Percentiles rank a stretch among this genome's conserved stretches.
Evolutionary conservation across 2,329 filamentous ascomycete species (phyloP).

Genomic region (Aureobasidium sp.): DNA sequence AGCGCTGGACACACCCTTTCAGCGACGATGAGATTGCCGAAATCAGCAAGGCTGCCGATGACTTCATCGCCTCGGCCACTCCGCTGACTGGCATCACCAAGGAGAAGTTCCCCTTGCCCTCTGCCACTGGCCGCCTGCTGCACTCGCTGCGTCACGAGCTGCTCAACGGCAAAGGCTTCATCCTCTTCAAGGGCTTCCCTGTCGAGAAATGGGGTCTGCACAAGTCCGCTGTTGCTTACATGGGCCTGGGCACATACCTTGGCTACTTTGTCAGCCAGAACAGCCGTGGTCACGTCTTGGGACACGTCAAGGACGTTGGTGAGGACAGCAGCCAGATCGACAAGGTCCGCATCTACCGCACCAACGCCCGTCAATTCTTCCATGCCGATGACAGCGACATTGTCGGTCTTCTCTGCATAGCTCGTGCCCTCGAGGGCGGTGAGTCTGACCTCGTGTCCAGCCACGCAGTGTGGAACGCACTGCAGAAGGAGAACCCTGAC

Average conservation of each 20-base stretch:
- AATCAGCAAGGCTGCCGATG: constrained; percentile 57
- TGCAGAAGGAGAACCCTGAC: constrained; percentile 67
- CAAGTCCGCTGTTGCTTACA: constrained; percentile 82
- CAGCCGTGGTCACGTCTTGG: constrained; percentile 71
- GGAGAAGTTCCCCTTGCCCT: constrained; percentile 53
- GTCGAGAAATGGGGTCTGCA: constrained; percentile 65
- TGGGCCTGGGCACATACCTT: constrained; percentile 72
- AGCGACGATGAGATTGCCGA: constrained; percentile 58
- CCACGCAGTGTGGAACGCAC: constrained; percentile 73
- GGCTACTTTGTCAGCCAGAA: constrained; percentile 88
- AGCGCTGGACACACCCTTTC: constrained; percentile 66
- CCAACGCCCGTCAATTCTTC: constrained; percentile 77
- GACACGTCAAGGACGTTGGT: constrained; percentile 80
- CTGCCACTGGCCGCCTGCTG: constrained; percentile 44
- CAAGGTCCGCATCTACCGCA: constrained; percentile 83
- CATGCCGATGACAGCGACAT: constrained; percentile 77
- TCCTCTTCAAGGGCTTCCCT: constrained; percentile 80
- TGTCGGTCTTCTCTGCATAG: constrained; percentile 74
- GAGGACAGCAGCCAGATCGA: constrained; percentile 76
- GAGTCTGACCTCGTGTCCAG: constrained; percentile 74
- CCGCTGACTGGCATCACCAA: constrained; percentile 65
- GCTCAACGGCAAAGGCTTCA: constrained; percentile 82
- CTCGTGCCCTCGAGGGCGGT: constrained; percentile 69
- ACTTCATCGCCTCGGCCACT: constrained; percentile 55
- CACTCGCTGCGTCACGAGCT: constrained; percentile 53